A percentile compares a stretch with the other conserved stretches of the same genome.
These are phyloP conservation scores for Camelina neglecta DNA, from an alignment of 345 rosid genomes.

Conservation along the genomic window DNA sequence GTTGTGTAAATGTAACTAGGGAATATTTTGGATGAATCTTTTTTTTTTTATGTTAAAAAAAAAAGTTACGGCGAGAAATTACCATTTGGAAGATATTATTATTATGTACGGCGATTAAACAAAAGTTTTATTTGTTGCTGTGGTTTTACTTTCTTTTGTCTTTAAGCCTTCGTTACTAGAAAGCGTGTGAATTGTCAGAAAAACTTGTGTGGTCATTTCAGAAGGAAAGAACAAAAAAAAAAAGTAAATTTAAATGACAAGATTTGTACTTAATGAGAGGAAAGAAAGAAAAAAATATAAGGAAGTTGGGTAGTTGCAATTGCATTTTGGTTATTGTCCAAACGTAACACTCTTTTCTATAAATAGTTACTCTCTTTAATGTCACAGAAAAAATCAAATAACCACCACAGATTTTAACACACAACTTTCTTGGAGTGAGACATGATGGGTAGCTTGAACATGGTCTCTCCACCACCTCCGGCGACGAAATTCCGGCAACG, in stretches of 20 bases:
- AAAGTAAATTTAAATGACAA: neutral
- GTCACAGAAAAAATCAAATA: neutral
- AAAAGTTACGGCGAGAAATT: neutral
- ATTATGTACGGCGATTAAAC: neutral
- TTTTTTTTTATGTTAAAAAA: no score
- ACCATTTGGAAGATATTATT: neutral
- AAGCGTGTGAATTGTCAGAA: conserved; percentile 10
- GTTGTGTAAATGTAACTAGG: neutral
- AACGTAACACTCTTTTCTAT: conserved; percentile 30
- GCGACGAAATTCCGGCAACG: conserved; percentile 18
- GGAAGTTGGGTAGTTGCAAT: no score
- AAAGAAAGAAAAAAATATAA: no score
- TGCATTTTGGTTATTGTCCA: neutral
- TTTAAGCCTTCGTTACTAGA: neutral
- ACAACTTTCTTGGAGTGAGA: neutral
- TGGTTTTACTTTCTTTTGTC: neutral
- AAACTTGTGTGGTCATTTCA: conserved; percentile 35
- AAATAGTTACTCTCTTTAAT: conserved; percentile 20
- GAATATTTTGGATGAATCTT: no score
- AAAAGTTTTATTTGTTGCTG: neutral
- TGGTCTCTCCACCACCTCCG: conserved; percentile 35
- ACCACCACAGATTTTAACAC: neutral
- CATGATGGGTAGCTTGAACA: conserved; percentile 40
- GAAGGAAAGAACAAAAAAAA: conserved; percentile 21
- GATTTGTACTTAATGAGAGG: neutral